These are phyloP conservation scores for Cladophialophora chaetospira DNA, from an alignment of 2,329 filamentous ascomycete species.

Conservation along the genomic window DNA sequence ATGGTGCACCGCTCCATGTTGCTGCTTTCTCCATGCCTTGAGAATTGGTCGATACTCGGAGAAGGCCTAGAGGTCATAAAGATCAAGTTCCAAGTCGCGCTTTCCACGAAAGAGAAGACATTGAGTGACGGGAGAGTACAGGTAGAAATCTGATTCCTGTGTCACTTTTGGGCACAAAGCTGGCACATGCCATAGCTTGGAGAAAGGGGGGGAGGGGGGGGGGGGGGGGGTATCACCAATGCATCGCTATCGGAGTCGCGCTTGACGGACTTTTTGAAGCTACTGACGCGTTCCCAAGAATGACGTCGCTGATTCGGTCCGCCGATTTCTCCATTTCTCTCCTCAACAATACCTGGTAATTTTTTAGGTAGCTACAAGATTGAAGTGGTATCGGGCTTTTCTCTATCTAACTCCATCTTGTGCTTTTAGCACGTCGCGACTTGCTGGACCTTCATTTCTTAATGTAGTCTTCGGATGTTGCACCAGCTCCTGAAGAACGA, in stretches of 20 bases:
- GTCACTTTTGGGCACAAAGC: not conserved
- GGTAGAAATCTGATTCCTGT: not conserved
- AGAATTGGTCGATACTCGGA: not conserved
- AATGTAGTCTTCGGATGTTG: slow-evolving; percentile 30
- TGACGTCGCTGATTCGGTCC: not conserved
- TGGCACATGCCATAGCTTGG: not conserved
- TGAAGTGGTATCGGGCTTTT: slow-evolving; percentile 4
- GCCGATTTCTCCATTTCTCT: not conserved
- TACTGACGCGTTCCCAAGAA: slow-evolving; percentile 3
- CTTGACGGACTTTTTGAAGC: not conserved
- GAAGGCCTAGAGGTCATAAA: not conserved
- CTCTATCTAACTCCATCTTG: slow-evolving; percentile 9
- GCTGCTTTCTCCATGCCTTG: slow-evolving; percentile 24
- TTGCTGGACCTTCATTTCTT: slow-evolving; percentile 25
- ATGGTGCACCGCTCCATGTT: slow-evolving; percentile 61
- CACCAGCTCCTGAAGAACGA: slow-evolving; percentile 27
- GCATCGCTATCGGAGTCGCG: not conserved
- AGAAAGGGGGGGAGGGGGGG: not conserved
- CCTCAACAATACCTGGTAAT: not conserved
- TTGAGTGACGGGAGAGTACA: not conserved
- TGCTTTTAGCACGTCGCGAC: not conserved
- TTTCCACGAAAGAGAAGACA: not conserved
- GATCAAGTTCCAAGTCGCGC: not conserved
- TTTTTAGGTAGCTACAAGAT: slow-evolving; percentile 7
- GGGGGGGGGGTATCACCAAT: not conserved